Evolutionary conservation across 2,329 filamentous ascomycete genomes (phyloP).

Genomic region (Talaromyces atroroseus): DNA sequence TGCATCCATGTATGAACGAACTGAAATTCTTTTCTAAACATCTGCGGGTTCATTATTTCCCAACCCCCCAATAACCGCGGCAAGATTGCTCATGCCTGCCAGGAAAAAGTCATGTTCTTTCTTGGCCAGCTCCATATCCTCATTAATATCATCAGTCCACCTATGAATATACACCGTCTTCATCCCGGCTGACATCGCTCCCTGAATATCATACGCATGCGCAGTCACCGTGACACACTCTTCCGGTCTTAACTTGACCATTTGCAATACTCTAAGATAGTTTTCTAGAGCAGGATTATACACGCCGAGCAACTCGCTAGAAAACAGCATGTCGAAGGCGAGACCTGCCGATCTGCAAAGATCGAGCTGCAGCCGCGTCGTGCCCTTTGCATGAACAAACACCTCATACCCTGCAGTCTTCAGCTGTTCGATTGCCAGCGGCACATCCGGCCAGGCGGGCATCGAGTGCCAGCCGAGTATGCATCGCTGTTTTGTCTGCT

Average conservation of each 20-base stretch:
- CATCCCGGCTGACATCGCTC: constrained; percentile 46
- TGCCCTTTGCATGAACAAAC: constrained; percentile 53
- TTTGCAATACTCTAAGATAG: constrained; percentile 43
- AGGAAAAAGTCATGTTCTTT: constrained; percentile 39
- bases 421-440: constrained; percentile 37
- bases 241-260: constrained; percentile 43
- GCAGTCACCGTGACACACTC: constrained; percentile 51
- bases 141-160: constrained; percentile 50
- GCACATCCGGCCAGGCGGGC: constrained; percentile 49
- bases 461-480: constrained; percentile 46
- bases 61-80: constrained; percentile 10
- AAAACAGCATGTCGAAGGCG: constrained; percentile 49
- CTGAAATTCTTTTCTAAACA: too few species aligned
- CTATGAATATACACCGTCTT: constrained; percentile 49
- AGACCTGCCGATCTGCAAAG: constrained; percentile 45
- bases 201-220: constrained; percentile 51
- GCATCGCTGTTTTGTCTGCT: constrained; percentile 18
- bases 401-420: constrained; percentile 36
- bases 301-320: constrained; percentile 46
- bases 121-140: constrained; percentile 40
- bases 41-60: not conserved
- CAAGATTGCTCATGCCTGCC: constrained; percentile 18
- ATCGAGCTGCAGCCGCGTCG: constrained; percentile 51
- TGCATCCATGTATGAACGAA: too few species aligned
- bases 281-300: constrained; percentile 46